Evolutionary conservation across 176 grass and related monocot genomes (phyloP).

Genomic region (Phragmites australis): DNA sequence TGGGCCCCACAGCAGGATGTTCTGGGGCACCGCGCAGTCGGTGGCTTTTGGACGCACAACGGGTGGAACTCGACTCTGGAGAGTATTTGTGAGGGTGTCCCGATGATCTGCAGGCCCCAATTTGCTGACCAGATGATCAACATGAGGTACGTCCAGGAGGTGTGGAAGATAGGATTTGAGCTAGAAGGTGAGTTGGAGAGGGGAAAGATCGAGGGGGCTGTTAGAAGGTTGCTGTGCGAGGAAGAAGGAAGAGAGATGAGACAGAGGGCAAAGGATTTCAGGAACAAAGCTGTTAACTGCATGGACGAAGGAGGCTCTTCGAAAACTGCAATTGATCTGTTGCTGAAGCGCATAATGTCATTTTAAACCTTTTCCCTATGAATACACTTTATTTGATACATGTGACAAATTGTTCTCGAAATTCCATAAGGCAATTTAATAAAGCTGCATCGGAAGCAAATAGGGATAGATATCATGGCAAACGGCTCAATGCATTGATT

Average conservation of each 20-base stretch:
- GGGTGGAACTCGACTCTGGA: conserved; percentile 46
- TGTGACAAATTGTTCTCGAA: too few species aligned
- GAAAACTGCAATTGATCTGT: background rate
- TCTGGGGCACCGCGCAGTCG: conserved; percentile 11
- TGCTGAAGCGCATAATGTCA: conserved; percentile 15
- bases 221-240: conserved; percentile 34
- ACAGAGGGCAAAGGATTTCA: conserved; percentile 15
- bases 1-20: conserved; percentile 40
- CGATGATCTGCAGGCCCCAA: conserved; percentile 29
- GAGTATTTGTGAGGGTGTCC: conserved; percentile 12
- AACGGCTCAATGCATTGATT: too few species aligned
- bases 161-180: conserved; percentile 35
- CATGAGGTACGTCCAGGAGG: conserved; percentile 3
- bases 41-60: conserved; percentile 30
- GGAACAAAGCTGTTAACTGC: background rate
- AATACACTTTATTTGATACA: background rate
- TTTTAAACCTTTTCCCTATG: background rate
- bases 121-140: conserved; percentile 48
- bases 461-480: too few species aligned
- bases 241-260: conserved; percentile 12
- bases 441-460: too few species aligned
- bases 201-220: background rate
- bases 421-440: too few species aligned
- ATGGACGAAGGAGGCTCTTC: background rate
- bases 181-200: conserved; percentile 31